These are phyloP conservation scores for Pyricularia grisea DNA, from an alignment of 2,329 filamentous ascomycete genomes.

Conservation along the genomic window DNA sequence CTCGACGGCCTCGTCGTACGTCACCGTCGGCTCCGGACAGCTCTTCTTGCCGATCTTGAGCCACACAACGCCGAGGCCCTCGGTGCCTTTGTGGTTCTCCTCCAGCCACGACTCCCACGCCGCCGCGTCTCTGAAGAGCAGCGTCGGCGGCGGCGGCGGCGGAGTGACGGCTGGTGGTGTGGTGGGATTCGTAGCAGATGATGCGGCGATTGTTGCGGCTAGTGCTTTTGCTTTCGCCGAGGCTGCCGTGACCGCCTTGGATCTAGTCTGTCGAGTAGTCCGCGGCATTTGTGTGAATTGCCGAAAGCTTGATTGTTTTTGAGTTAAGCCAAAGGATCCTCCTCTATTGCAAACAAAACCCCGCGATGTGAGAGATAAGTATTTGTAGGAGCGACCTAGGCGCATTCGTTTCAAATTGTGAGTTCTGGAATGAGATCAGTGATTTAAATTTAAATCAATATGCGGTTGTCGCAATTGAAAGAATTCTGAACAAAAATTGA, in stretches of 20 bases:
- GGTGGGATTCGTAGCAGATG: neutral
- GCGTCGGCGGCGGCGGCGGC: neutral
- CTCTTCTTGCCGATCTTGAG: slow-evolving; percentile 5
- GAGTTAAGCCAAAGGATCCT: neutral
- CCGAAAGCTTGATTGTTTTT: neutral
- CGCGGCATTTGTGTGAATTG: neutral
- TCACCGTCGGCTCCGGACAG: neutral
- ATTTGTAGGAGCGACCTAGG: neutral
- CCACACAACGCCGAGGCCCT: neutral
- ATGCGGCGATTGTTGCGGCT: neutral
- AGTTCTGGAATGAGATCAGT: neutral
- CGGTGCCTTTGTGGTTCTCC: neutral
- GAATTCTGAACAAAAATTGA: neutral
- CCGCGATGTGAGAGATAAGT: neutral
- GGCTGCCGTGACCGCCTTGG: neutral
- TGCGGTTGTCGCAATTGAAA: neutral
- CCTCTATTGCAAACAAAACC: neutral
- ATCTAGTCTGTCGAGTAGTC: neutral
- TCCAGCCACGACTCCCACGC: slow-evolving; percentile 6
- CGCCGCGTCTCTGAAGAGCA: neutral
- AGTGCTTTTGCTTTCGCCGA: slow-evolving; percentile 3
- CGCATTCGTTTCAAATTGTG: neutral
- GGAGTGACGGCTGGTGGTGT: neutral
- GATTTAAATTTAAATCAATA: neutral
- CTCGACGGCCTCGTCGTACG: slow-evolving; percentile 36